phyloP scores from a whole-genome alignment of 768 basidiomycete genomes.

The Pholiota conissans region DNA sequence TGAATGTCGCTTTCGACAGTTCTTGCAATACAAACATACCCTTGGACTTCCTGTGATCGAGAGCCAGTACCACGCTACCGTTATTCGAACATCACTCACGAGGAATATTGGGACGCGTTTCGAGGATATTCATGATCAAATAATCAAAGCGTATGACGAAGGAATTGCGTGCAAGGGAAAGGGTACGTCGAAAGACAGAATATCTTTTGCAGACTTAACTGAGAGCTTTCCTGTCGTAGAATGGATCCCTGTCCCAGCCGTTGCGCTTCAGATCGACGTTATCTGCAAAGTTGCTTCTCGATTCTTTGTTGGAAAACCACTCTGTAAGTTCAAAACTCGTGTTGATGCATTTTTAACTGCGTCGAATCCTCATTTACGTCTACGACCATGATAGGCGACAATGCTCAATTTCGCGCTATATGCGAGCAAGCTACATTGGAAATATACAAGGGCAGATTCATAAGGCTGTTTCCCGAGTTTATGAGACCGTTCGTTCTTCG shows the following conservation, averaged over 20 bases:
- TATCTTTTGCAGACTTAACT: background rate
- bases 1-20: conserved; percentile 13
- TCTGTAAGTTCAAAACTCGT: conserved; percentile 18
- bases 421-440: conserved; percentile 16
- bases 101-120: conserved; percentile 25
- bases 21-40: conserved; percentile 33
- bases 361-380: too few species aligned
- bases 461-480: conserved; percentile 25
- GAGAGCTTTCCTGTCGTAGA: conserved; percentile 4
- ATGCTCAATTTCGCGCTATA: conserved; percentile 15
- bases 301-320: conserved; percentile 26
- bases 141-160: conserved; percentile 18
- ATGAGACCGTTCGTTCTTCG: conserved; percentile 24
- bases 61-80: conserved; percentile 30
- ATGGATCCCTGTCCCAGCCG: conserved; percentile 16
- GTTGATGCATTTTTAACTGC: too few species aligned
- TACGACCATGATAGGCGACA: conserved; percentile 16
- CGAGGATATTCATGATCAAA: conserved; percentile 27
- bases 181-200: background rate
- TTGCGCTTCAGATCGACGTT: conserved; percentile 19
- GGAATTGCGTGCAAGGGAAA: conserved; percentile 8
- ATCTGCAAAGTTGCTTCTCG: conserved; percentile 23
- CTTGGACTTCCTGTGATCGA: conserved; percentile 25
- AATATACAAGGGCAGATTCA: conserved; percentile 15
- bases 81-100: conserved; percentile 33